Percentiles rank a stretch among this genome's conserved stretches.
Conservation (phyloP, 306 rosid genomes). For the Sindora glabra region DNA sequence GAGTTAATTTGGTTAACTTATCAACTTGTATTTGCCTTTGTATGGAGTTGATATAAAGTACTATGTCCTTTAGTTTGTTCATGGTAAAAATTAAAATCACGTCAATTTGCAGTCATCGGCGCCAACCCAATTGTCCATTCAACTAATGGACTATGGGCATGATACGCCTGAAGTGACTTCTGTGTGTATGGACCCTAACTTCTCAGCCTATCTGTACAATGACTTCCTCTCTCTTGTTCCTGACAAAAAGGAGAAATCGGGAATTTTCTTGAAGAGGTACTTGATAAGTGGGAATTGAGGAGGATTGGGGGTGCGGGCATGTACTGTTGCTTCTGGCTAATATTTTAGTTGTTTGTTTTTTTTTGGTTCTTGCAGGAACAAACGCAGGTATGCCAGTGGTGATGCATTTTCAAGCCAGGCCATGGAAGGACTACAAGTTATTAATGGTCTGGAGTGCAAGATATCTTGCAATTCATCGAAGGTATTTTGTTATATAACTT, state of each 20-base stretch:
- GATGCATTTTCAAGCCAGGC: slow-evolving; percentile 73
- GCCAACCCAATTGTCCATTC: slow-evolving; percentile 56
- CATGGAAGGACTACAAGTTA: slow-evolving; percentile 65
- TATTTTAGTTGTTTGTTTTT: slow-evolving; percentile 3
- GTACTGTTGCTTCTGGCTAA: slow-evolving; percentile 15
- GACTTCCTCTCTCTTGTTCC: slow-evolving; percentile 77
- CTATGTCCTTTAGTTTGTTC: too few relatives aligned
- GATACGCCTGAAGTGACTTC: slow-evolving; percentile 95
- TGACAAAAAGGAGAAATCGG: slow-evolving; percentile 67
- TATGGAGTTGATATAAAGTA: neutral
- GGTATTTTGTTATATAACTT: slow-evolving; percentile 28
- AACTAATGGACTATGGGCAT: slow-evolving; percentile 93
- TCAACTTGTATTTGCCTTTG: slow-evolving; percentile 22
- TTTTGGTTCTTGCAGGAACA: slow-evolving; percentile 54
- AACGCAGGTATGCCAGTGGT: slow-evolving; percentile 40
- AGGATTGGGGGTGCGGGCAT: slow-evolving; percentile 15
- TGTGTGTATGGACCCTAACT: slow-evolving; percentile 86
- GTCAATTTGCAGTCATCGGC: slow-evolving; percentile 63
- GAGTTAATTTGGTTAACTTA: slow-evolving; percentile 20
- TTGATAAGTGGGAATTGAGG: slow-evolving; percentile 13
- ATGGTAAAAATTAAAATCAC: too few relatives aligned
- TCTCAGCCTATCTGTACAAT: slow-evolving; percentile 67
- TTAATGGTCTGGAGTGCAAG: slow-evolving; percentile 96
- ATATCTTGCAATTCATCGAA: slow-evolving; percentile 89
- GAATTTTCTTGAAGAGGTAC: slow-evolving; percentile 88